Evolutionary conservation across 164 flowering plant genomes (phyloP), one percentile per base, ranked within the genome.

Genomic region (Nymphaea thermarum): DNA sequence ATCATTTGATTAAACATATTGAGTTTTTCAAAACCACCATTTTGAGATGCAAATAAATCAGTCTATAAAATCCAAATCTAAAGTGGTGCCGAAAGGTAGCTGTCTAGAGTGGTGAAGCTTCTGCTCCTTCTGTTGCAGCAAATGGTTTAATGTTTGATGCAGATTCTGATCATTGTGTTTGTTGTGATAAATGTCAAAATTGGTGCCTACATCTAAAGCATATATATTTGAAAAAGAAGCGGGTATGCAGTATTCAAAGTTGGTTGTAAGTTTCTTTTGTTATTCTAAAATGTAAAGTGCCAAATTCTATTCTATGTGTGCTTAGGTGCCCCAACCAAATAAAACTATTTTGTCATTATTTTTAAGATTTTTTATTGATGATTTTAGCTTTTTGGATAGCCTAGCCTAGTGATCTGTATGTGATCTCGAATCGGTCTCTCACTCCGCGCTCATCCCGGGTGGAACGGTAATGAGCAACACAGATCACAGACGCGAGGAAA

Each of bases 171-270:
- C 66, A 78, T 70, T 94, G 97, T 97, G 98, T 94, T 25, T 60
- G 72, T 42, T 95, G 99, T 73, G 99, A 95, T 77, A 86, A 73
- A 68, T 95, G 99, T 72, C 76, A 78, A 68, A 82, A 78, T 70
- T 95, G 99, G 99, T 82, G 99, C 60, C 90, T 92, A 70, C 89
- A 92, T 67, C 98, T 98, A 55, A 78, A 84, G 74, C 86, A 87
- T 6, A 70, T 77, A 1, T 65, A 67, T 66, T 87, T 95, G 60
- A 93, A 96, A 60, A 84, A 90, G 73, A 89, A 88, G 83, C 92
- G 99, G 99, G 53, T 80, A 18, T 95, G 99, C 69, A 85, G 82
- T 81, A 88, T 90, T 98, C 88, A 86, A 67, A 51, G 76, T 71
- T 95, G 99, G 98, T 91, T 95, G 98, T 95, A 86, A 90, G 99